These are phyloP conservation scores for Lyophyllum shimeji DNA, from an alignment of 768 basidiomycete genomes.

Conservation along the genomic window DNA sequence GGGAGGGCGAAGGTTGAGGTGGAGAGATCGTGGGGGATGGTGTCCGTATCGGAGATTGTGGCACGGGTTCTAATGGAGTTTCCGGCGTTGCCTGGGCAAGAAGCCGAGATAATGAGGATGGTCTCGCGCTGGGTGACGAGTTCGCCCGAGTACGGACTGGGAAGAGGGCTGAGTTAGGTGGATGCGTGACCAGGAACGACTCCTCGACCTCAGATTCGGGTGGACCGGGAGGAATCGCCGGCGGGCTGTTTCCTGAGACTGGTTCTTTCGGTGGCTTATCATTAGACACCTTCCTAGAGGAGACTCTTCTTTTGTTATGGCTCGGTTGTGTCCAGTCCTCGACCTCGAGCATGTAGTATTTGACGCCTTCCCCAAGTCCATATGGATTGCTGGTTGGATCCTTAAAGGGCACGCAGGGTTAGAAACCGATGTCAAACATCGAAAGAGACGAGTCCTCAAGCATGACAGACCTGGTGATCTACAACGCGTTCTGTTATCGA, in stretches of 20 bases:
- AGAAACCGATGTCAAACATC: conserved; percentile 1
- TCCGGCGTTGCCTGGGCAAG: conserved; percentile 71
- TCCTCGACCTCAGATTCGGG: conserved; percentile 75
- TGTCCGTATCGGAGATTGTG: conserved; percentile 26
- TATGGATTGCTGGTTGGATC: conserved; percentile 88
- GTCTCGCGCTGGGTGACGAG: conserved; percentile 68
- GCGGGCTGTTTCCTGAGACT: conserved; percentile 30
- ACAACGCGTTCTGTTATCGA: conserved; percentile 85
- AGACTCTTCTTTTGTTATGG: conserved; percentile 58
- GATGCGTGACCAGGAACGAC: conserved; percentile 61
- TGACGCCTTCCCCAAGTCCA: conserved; percentile 82
- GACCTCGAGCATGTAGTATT: conserved; percentile 92
- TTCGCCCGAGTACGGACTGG: conserved; percentile 61
- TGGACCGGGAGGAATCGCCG: conserved; percentile 57
- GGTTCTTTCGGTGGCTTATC: conserved; percentile 40
- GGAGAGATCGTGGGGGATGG: conserved; percentile 33
- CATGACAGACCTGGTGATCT: conserved; percentile 59
- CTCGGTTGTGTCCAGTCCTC: conserved; percentile 89
- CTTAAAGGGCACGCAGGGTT: conserved; percentile 34
- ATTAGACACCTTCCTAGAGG: conserved; percentile 48
- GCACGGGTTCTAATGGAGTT: conserved; percentile 22
- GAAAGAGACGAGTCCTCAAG: neutral
- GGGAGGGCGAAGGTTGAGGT: conserved; percentile 36
- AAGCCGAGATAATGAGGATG: conserved; percentile 77
- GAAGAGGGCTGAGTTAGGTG: conserved; percentile 69